phyloP scores from a whole-genome alignment of 306 rosid species.

The Trifolium dubium region DNA sequence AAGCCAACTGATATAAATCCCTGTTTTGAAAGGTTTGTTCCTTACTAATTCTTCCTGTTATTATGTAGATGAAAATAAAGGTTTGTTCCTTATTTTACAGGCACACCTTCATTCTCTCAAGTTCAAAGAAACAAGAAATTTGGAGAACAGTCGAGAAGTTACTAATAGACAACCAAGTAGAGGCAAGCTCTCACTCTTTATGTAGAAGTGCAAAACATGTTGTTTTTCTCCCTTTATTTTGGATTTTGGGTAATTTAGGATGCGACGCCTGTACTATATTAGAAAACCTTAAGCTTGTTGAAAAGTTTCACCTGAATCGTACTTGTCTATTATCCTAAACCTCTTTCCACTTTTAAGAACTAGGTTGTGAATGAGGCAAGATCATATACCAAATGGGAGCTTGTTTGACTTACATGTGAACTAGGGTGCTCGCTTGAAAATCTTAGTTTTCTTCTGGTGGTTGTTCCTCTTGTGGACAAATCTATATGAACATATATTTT shows the following conservation, averaged over 20 bases:
- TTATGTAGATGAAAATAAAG: constrained; percentile 29
- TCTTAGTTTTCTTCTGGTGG: constrained; percentile 9
- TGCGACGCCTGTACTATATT: constrained; percentile 26
- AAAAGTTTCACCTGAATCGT: neutral
- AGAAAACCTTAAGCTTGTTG: constrained; percentile 10
- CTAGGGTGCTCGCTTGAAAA: constrained; percentile 1
- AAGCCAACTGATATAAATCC: constrained; percentile 19
- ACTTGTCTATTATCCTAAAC: neutral
- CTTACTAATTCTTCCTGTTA: constrained; percentile 27
- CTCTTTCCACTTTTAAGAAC: constrained; percentile 16
- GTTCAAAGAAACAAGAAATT: constrained; percentile 69
- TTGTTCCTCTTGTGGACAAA: constrained; percentile 18
- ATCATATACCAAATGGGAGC: constrained; percentile 13
- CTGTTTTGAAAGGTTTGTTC: constrained; percentile 35
- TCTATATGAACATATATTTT: constrained; percentile 21
- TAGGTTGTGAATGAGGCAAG: constrained; percentile 17
- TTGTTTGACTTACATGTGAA: constrained; percentile 24
- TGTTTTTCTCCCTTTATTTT: constrained; percentile 13
- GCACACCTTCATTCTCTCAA: constrained; percentile 88
- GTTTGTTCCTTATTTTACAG: constrained; percentile 54
- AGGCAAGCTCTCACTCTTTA: constrained; percentile 63
- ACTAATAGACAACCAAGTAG: constrained; percentile 95
- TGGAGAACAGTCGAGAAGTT: constrained; percentile 94
- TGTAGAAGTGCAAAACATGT: constrained; percentile 14
- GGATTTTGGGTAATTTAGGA: constrained; percentile 24